Base-by-base conservation (phyloP, 139 green algal species). In the Eudorina sp. region DNA sequence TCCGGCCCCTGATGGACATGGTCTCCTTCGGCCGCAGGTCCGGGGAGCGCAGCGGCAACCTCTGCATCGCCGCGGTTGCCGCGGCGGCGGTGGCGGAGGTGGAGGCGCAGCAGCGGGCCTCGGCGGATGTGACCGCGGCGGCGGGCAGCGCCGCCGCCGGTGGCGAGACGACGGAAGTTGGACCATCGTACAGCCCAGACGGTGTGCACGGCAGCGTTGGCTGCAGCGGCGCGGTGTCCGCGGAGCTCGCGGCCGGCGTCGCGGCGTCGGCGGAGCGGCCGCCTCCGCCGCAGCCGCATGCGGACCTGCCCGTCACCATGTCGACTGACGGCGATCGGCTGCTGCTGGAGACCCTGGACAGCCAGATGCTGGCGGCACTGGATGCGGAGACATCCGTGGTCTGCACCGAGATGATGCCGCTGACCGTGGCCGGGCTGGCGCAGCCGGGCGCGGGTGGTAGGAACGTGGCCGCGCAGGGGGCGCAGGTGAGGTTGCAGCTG, bases 1-100 rank as follows among this genome's bases (percentile, higher is more conserved):
- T 84, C 21, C 21, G 36, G 53, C 77, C 77, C 0, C 36, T 72
- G 5, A n/a, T 84, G 3, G 66, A 75, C 53, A 73, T 72, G 36
- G 34, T 72, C 9, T 84, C 77, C 0, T 72, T 84, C 16, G 77
- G 77, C 34, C 77, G 77, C 77, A 31, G 77, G 36, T 53, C 43
- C 51, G n/a, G n/a, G n/a, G n/a, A n/a, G n/a, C n/a, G n/a, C n/a
- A n/a, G n/a, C n/a, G 21, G 53, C 29, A 64, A 38, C 51, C 19
- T 43, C 51, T 14, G 4, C n/a, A 19, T n/a, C n/a, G 51, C n/a
- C 16, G 36, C 51, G 18, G 76, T 16, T 5, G 51, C 34, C 9
- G 76, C 51, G 34, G 76, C 74, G 14, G 46, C n/a, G 14, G n/a
- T 9, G 46, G 51, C 75, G 14, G 41, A 0, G 31, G 0, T 34